Conservation (phyloP, 1,139 yeast species). For the Kurtzmaniella natalensis region DNA sequence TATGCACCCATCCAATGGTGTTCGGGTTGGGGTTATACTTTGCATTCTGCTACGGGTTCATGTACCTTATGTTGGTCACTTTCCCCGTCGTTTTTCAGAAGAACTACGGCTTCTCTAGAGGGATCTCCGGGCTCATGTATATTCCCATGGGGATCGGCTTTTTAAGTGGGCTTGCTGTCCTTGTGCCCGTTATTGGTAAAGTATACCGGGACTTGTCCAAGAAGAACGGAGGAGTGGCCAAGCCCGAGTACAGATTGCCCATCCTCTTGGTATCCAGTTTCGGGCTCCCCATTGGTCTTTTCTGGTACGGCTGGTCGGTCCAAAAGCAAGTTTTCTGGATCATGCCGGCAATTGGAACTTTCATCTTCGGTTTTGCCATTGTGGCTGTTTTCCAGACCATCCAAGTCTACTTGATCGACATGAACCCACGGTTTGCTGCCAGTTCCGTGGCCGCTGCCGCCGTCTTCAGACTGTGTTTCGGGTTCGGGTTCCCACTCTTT, state of each 20-base stretch:
- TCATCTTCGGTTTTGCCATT: conserved; percentile 40
- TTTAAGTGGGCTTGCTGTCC: conserved; percentile 33
- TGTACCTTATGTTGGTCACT: conserved; percentile 44
- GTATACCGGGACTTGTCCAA: conserved; percentile 26
- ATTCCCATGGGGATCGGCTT: conserved; percentile 45
- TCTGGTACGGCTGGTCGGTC: conserved; percentile 48
- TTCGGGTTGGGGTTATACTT: conserved; percentile 43
- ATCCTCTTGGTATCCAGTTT: conserved; percentile 33
- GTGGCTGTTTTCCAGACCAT: conserved; percentile 42
- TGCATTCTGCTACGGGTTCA: conserved; percentile 45
- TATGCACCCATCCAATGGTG: conserved; percentile 44
- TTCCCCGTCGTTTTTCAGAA: conserved; percentile 34
- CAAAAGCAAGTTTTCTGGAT: conserved; percentile 40
- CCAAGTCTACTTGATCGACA: conserved; percentile 42
- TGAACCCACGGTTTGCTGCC: conserved; percentile 42
- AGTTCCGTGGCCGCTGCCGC: conserved; percentile 47
- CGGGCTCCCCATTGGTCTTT: conserved; percentile 35
- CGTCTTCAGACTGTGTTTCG: conserved; percentile 40
- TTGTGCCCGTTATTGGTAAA: conserved; percentile 32
- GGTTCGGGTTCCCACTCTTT: conserved; percentile 40
- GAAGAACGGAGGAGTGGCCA: conserved; percentile 31
- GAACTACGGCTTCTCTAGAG: conserved; percentile 32
- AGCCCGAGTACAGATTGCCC: conserved; percentile 43
- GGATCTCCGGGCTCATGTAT: conserved; percentile 39
- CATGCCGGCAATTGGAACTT: conserved; percentile 43